Evolutionary conservation across 106 monocot genomes (phyloP).

Genomic region (Cymbidium sinense): DNA sequence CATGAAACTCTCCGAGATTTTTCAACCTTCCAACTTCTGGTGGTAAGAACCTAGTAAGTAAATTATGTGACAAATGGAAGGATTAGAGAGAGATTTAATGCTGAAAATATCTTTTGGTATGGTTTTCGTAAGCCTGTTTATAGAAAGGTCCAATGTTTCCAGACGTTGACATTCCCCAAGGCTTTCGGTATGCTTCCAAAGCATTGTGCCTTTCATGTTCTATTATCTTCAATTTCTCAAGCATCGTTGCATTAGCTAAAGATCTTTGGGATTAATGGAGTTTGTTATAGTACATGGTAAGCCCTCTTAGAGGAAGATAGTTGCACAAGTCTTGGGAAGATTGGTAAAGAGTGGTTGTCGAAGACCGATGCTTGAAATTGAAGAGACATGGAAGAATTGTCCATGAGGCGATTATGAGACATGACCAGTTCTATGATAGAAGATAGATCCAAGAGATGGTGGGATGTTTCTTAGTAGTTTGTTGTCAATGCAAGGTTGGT

Average conservation of each 20-base stretch:
- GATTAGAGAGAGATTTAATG: neutral
- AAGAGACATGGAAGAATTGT: conserved; percentile 8
- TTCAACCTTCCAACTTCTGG: conserved; percentile 5
- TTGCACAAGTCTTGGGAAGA: conserved; percentile 9
- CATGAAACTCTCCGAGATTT: neutral
- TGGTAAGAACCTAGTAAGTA: conserved; percentile 6
- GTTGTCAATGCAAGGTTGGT: neutral
- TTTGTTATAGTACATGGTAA: conserved; percentile 21
- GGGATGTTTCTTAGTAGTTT: conserved; percentile 9
- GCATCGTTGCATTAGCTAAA: neutral
- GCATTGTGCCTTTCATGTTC: neutral
- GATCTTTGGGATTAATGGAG: neutral
- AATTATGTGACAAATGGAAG: conserved; percentile 16
- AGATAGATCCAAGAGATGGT: neutral
- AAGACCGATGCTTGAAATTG: conserved; percentile 8
- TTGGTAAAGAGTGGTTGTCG: conserved; percentile 15
- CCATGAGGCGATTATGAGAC: neutral
- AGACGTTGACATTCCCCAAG: neutral
- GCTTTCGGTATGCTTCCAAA: neutral
- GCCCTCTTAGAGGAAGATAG: neutral
- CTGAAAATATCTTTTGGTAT: neutral
- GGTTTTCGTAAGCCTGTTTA: neutral
- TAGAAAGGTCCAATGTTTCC: neutral
- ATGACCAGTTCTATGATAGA: neutral
- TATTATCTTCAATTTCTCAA: neutral